Evolutionary conservation across 73 alveolate genomes (phyloP), one percentile per base, ranked within the genome.

Genomic region (Symbiodinium natans): DNA sequence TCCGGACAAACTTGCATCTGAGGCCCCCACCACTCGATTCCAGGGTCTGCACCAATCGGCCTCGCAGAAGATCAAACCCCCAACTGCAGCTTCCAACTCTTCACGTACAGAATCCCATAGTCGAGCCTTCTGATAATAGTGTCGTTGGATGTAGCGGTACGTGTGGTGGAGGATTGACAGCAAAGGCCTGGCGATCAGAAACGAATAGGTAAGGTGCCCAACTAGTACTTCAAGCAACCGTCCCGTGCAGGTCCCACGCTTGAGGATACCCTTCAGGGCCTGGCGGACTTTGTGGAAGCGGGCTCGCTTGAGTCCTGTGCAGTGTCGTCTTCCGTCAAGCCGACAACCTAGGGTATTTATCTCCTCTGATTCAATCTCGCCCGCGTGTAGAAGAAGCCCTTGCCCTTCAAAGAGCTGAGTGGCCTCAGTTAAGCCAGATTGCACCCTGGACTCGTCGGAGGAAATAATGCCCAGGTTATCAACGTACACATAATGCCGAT

Each of bases 401-500:
- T 43, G 82, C 27, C 39, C 93, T n/a, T 46, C 93, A 21, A 84
- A 84, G 41, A 29, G 31, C 31, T 41, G 48, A 6, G 38, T 40
- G 6, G 42, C 34, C 52, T 84, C 93, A 15, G n/a, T 13, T 27
- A 84, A 34, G 23, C 82, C 80, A 6, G 4, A 17, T 25, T 34
- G n/a, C 13, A 86, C 82, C 36, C 36, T 29, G 1, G 10, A 43
- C 74, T 38, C 29, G 56, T 86, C 54, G 8, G 93, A 29, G 2
- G 63, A 33, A 2, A 86, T 6, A 10, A 86, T 54, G 0, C 93
- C 93, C 38, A 86, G 83, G 59, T 86, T 86, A n/a, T 86, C 93
- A 23, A 86, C 93, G 68, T 86, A 86, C 23, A 86, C 93, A 19
- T 52, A 86, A 40, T 86, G 93, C 5, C 83, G 71, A 9, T n/a